Percentiles rank a stretch among this genome's conserved stretches.
Evolutionary conservation across 1,284 basidiomycete genomes (phyloP).

Genomic region (Ustilago hordei): DNA sequence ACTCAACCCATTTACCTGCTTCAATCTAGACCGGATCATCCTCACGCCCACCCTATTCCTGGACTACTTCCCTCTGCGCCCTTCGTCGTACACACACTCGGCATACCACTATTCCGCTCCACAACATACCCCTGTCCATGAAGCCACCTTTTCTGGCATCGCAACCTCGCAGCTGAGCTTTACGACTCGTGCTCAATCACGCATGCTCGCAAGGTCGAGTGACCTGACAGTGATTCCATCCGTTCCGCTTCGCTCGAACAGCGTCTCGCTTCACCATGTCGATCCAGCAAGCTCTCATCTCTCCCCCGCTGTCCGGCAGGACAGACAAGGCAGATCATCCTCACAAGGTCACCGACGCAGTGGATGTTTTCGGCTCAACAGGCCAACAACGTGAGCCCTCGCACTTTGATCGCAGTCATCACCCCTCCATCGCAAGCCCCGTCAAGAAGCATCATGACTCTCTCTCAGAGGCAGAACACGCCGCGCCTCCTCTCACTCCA

Average conservation of each 20-base stretch:
- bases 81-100: too few species aligned
- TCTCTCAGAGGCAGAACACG: conserved; percentile 20
- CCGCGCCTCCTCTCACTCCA: conserved; percentile 34
- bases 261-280: conserved; percentile 17
- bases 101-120: not conserved
- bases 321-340: conserved; percentile 35
- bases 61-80: not conserved
- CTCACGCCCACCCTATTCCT: not conserved
- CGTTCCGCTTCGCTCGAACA: not conserved
- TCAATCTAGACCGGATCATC: not conserved
- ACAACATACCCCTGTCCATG: not conserved
- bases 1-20: not conserved
- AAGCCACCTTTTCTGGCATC: conserved; percentile 6
- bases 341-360: conserved; percentile 18
- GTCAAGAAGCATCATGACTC: conserved; percentile 33
- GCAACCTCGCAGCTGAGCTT: conserved; percentile 6
- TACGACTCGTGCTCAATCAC: conserved; percentile 4
- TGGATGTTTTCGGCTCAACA: conserved; percentile 23
- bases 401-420: conserved; percentile 14
- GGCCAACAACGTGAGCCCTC: not conserved
- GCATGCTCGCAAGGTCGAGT: not conserved
- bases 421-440: conserved; percentile 31
- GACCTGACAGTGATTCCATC: not conserved
- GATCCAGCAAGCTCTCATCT: conserved; percentile 41
- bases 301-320: conserved; percentile 37